Conservation (phyloP, 805 yeast genomes). For the Barnettozyma sp. region DNA sequence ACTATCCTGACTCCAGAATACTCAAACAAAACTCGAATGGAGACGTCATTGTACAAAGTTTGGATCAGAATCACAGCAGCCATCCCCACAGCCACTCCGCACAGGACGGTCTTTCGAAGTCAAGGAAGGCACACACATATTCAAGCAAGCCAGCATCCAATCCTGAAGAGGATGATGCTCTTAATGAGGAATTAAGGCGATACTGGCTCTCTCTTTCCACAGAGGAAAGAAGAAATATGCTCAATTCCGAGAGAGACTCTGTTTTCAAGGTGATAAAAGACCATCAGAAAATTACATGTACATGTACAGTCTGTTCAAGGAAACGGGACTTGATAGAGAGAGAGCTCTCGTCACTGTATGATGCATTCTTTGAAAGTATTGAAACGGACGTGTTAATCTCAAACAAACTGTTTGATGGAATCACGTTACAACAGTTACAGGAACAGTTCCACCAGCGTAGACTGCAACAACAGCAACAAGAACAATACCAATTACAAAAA, state of each 20-base stretch:
- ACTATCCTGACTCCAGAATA: conserved; percentile 66
- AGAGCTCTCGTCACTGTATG: conserved; percentile 69
- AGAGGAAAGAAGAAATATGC: conserved; percentile 53
- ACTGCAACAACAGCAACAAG: conserved; percentile 4
- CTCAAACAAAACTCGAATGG: conserved; percentile 69
- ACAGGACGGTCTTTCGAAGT: too few species aligned
- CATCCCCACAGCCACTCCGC: too few species aligned
- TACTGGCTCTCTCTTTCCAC: conserved; percentile 61
- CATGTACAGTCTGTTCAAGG: conserved; percentile 73
- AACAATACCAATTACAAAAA: conserved; percentile 7
- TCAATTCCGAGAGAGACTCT: conserved; percentile 61
- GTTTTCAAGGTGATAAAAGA: conserved; percentile 58
- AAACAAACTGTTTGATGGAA: conserved; percentile 13
- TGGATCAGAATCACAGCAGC: too few species aligned
- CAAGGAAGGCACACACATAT: too few species aligned
- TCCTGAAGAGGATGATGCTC: conserved; percentile 25
- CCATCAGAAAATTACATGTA: conserved; percentile 52
- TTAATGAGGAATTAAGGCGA: conserved; percentile 25
- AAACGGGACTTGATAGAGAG: conserved; percentile 64
- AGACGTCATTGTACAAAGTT: conserved; percentile 60
- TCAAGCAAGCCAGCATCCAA: conserved; percentile 25
- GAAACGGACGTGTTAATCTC: conserved; percentile 13
- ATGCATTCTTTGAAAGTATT: conserved; percentile 47
- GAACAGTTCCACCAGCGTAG: conserved; percentile 2
- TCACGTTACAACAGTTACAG: conserved; percentile 7